Evolutionary conservation across 768 basidiomycete genomes (phyloP).

Genomic region (Auriscalpium vulgare): DNA sequence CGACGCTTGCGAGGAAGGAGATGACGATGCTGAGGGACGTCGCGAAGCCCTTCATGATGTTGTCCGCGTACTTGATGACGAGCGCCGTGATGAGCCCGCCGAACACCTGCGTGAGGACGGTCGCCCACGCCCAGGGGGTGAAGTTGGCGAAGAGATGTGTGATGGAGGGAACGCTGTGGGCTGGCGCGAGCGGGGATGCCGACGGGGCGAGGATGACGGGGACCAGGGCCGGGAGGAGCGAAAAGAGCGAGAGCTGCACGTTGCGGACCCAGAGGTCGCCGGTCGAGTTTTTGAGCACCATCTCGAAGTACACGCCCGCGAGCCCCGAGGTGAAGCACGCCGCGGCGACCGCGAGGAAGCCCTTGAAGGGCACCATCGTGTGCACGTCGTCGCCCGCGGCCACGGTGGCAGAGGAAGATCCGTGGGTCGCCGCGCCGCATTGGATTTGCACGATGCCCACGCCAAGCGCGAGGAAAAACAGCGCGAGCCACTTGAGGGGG

Average conservation of each 20-base stretch:
- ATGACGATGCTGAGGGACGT: constrained; percentile 91
- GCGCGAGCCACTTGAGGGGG: constrained; percentile 73
- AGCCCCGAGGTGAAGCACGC: constrained; percentile 95
- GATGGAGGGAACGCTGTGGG: constrained; percentile 28
- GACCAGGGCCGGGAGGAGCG: constrained; percentile 77
- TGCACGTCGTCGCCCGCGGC: constrained; percentile 21
- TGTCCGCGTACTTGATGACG: constrained; percentile 92
- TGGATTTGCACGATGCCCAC: constrained; percentile 71
- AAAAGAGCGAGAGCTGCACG: constrained; percentile 92
- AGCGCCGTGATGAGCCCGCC: constrained; percentile 91
- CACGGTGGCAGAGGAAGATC: neutral
- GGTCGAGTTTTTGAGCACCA: constrained; percentile 87
- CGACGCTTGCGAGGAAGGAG: constrained; percentile 87
- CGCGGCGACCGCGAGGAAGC: constrained; percentile 81
- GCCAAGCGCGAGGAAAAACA: constrained; percentile 80
- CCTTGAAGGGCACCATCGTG: constrained; percentile 74
- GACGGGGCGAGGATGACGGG: constrained; percentile 56
- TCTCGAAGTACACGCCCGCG: constrained; percentile 97
- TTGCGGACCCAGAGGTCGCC: constrained; percentile 95
- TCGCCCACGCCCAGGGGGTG: constrained; percentile 86
- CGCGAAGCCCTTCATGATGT: constrained; percentile 91
- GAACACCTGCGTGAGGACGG: constrained; percentile 79
- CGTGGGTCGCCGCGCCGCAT: constrained; percentile 16
- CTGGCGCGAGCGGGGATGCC: constrained; percentile 20
- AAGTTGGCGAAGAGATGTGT: constrained; percentile 73